Evolutionary conservation across 345 rosid genomes (phyloP), one percentile per base, ranked within the genome.

Genomic region (Physaria fendleri): DNA sequence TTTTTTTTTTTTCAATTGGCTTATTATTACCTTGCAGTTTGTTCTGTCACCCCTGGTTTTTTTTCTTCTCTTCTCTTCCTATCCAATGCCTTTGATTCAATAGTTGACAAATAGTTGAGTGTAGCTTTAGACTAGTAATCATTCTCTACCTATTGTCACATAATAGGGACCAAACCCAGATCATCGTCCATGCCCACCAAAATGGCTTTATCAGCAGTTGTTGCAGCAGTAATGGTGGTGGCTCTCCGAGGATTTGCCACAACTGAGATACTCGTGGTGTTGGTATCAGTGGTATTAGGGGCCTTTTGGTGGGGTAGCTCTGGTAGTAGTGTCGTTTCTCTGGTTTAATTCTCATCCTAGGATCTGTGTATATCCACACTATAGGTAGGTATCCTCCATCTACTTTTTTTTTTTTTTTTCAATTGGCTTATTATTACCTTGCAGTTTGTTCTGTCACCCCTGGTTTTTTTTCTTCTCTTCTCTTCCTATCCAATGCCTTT

Each of bases 81-180:
- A 13, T 76, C 56, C 4, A 48, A 5, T 56, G 62, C 46, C 44
- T 65, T 59, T 46, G 47, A 43, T 52, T 52, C 40, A 57, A 45
- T 59, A 61, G 66, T 72, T 65, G 63, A 51, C 7, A 47, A 39
- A 28, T 41, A 67, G 71, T 65, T 58, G 62, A 71, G 56, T 51
- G 66, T 58, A 72, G 74, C 69, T 59, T 58, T 59, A 61, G 72
- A 65, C 67, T 60, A 51, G 71, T 59, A 71, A 65, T 72, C 52
- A 59, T 38, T 72, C 68, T 79, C 71, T 74, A 79, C 73, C 80
- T 83, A 76, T 85, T 78, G 74, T 80, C 81, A 81, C 79, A 65
- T 85, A 79, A 80, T 88, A 88, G 97, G 98, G 81, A 82, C 68
- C 69, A 77, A 78, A 82, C 87, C 89, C 83, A 83, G 80, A 69